These are phyloP conservation scores for Amanita pseudoporphyria DNA, from an alignment of 768 basidiomycete genomes.

Conservation along the genomic window DNA sequence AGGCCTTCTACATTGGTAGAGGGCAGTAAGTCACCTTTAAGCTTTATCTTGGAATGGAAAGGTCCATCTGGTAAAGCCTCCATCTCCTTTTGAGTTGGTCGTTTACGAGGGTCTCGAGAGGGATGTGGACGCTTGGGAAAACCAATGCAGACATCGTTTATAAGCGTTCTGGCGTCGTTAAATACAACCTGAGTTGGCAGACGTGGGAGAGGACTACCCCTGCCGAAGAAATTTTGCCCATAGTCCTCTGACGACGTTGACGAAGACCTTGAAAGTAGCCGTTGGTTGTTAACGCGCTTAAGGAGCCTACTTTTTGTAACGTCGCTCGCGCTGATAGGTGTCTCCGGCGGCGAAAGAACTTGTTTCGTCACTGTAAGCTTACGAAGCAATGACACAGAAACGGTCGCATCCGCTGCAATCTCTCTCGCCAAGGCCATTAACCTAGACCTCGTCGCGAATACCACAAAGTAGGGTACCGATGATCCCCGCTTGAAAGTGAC, in stretches of 20 bases:
- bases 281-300: constrained; percentile 19
- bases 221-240: neutral
- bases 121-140: constrained; percentile 62
- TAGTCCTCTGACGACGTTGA: neutral
- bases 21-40: constrained; percentile 53
- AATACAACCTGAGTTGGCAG: constrained; percentile 29
- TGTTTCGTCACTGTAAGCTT: constrained; percentile 45
- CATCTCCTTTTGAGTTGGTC: constrained; percentile 37
- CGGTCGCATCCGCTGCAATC: constrained; percentile 62
- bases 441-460: constrained; percentile 57
- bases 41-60: constrained; percentile 45
- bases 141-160: constrained; percentile 48
- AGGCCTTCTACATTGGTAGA: constrained; percentile 59
- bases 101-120: constrained; percentile 25
- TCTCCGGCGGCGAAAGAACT: constrained; percentile 34
- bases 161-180: constrained; percentile 34
- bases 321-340: constrained; percentile 36
- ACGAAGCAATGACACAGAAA: constrained; percentile 56
- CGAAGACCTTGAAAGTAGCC: neutral
- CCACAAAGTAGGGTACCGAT: constrained; percentile 63
- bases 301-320: constrained; percentile 26
- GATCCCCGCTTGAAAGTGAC: constrained; percentile 51
- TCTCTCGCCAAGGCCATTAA: constrained; percentile 47
- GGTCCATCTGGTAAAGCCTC: constrained; percentile 57
- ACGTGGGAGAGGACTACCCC: constrained; percentile 33